Percentiles rank a stretch among this genome's conserved stretches.
These are phyloP conservation scores for Gymnopilus dilepis DNA, from an alignment of 768 basidiomycete species.

Conservation along the genomic window DNA sequence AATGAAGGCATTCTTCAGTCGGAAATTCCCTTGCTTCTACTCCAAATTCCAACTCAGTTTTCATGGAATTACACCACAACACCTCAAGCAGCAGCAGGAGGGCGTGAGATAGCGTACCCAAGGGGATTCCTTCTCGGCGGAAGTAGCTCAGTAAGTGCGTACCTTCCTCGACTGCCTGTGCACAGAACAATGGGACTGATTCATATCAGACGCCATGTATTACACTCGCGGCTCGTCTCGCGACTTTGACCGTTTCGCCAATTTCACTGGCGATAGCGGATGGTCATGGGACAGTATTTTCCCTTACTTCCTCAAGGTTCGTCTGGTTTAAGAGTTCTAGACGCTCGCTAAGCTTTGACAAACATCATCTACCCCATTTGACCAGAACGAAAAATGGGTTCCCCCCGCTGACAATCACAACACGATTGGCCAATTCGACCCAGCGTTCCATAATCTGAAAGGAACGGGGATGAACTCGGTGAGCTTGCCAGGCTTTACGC, in stretches of 20 bases:
- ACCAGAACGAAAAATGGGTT: slow-evolving; percentile 34
- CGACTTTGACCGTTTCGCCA: slow-evolving; percentile 12
- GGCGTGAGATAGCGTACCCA: slow-evolving; percentile 24
- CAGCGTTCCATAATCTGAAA: slow-evolving; percentile 30
- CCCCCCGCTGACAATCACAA: slow-evolving; percentile 30
- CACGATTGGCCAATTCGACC: slow-evolving; percentile 35
- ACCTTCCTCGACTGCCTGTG: neutral
- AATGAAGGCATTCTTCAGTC: slow-evolving; percentile 27
- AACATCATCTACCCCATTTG: slow-evolving; percentile 36
- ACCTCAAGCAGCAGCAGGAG: slow-evolving; percentile 27
- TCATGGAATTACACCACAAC: slow-evolving; percentile 40
- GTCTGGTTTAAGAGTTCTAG: neutral
- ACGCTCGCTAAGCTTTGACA: slow-evolving; percentile 6
- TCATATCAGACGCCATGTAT: slow-evolving; percentile 26
- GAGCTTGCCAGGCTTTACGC: slow-evolving; percentile 27
- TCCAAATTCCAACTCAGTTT: slow-evolving; percentile 18
- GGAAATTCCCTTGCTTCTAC: slow-evolving; percentile 28
- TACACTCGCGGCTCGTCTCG: slow-evolving; percentile 35
- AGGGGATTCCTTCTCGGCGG: slow-evolving; percentile 37
- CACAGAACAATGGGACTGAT: neutral
- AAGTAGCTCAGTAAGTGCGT: slow-evolving; percentile 26
- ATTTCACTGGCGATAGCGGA: slow-evolving; percentile 6
- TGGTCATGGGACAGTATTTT: slow-evolving; percentile 16
- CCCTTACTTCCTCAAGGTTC: slow-evolving; percentile 12
- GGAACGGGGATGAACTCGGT: slow-evolving; percentile 26